phyloP scores from a whole-genome alignment of 345 rosid species.

The Corchorus olitorius region DNA sequence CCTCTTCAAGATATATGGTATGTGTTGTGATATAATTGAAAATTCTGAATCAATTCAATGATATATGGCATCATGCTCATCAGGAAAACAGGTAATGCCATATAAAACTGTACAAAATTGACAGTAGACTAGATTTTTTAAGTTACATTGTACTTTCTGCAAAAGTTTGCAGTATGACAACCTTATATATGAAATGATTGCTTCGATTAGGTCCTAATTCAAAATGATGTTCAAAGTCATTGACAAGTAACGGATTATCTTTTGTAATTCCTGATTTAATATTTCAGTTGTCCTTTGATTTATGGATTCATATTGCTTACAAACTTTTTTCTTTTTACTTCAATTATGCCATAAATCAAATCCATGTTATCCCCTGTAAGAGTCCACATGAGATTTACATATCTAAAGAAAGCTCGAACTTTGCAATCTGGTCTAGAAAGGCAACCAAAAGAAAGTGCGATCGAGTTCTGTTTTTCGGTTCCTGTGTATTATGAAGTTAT shows the following conservation, averaged over 20 bases:
- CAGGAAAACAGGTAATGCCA: neutral
- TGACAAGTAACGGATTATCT: neutral
- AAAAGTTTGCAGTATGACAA: neutral
- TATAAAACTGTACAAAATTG: neutral
- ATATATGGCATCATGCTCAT: too few species aligned
- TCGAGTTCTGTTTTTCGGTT: too few species aligned
- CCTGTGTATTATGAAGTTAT: too few species aligned
- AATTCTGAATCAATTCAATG: too few species aligned
- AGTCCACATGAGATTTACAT: too few species aligned
- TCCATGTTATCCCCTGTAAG: too few species aligned
- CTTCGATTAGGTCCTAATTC: neutral
- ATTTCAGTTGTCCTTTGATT: neutral
- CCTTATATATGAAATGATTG: neutral
- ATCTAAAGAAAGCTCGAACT: too few species aligned
- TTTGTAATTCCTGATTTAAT: neutral
- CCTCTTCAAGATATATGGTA: neutral
- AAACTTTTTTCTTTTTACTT: neutral
- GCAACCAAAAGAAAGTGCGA: too few species aligned
- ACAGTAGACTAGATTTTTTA: neutral
- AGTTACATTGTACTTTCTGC: neutral
- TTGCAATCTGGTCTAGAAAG: neutral
- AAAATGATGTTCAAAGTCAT: neutral
- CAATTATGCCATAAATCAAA: neutral
- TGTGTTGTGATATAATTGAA: neutral
- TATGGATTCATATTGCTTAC: neutral